Evolutionary conservation across 73 alveolate genomes (phyloP).

Genomic region (Tetrahymena malaccensis): DNA sequence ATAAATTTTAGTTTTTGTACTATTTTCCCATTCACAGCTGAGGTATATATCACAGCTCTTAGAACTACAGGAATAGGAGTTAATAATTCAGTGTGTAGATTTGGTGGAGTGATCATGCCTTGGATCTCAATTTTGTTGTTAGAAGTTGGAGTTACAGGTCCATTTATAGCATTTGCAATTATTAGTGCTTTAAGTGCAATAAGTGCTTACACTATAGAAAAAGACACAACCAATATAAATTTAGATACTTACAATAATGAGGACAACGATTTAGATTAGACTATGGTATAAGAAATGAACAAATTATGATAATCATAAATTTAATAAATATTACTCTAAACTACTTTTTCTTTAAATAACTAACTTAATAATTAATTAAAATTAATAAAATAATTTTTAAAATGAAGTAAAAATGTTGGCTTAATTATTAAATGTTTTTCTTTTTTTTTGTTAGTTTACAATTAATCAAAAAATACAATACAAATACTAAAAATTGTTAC

Average conservation of each 20-base stretch:
- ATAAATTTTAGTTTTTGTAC: background rate
- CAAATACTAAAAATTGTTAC: too few relatives aligned
- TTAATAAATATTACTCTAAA: background rate
- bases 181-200: background rate
- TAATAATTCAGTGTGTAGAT: slow-evolving; percentile 19
- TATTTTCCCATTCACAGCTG: slow-evolving; percentile 10
- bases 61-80: slow-evolving; percentile 39
- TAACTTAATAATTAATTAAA: too few relatives aligned
- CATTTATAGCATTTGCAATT: background rate
- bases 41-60: slow-evolving; percentile 15
- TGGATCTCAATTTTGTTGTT: slow-evolving; percentile 2
- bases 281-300: background rate
- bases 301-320: background rate
- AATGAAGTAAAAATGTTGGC: too few relatives aligned
- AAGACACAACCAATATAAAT: background rate
- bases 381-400: too few relatives aligned
- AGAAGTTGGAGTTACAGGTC: background rate
- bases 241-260: background rate
- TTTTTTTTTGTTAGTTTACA: too few relatives aligned
- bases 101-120: slow-evolving; percentile 40
- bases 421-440: too few relatives aligned
- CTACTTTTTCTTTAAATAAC: background rate
- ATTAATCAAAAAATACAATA: too few relatives aligned
- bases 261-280: background rate
- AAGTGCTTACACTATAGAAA: background rate